These are phyloP conservation scores for Pisolithus tinctorius DNA, from an alignment of 768 basidiomycete species.

Conservation along the genomic window DNA sequence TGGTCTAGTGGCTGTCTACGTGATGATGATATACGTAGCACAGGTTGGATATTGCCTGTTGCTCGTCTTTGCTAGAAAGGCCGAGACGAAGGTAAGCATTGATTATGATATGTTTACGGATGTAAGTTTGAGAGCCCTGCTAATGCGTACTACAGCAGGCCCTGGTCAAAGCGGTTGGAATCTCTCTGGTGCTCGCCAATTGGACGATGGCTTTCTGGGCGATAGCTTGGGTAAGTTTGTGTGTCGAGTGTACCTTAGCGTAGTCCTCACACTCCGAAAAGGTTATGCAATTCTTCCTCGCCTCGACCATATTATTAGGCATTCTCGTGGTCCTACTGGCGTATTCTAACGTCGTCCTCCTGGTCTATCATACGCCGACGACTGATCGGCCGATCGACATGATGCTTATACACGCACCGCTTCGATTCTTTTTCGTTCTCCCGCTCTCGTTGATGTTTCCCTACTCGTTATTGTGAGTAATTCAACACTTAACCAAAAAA, in stretches of 20 bases:
- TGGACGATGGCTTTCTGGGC: slow-evolving; percentile 79
- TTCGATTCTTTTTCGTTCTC: slow-evolving; percentile 64
- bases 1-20: slow-evolving; percentile 50
- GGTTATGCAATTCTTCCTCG: slow-evolving; percentile 72
- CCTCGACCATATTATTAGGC: slow-evolving; percentile 67
- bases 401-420: slow-evolving; percentile 80
- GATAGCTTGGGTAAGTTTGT: slow-evolving; percentile 59
- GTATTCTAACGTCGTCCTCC: slow-evolving; percentile 73
- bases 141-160: slow-evolving; percentile 39
- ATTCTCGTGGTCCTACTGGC: slow-evolving; percentile 63
- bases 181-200: slow-evolving; percentile 70
- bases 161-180: slow-evolving; percentile 72
- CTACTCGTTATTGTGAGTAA: slow-evolving; percentile 48
- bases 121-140: neutral
- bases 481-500: neutral
- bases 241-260: neutral
- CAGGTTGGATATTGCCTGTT: slow-evolving; percentile 82
- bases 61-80: slow-evolving; percentile 61
- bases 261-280: slow-evolving; percentile 17
- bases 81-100: slow-evolving; percentile 68
- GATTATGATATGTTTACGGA: neutral
- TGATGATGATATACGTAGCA: slow-evolving; percentile 51
- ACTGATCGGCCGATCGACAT: slow-evolving; percentile 63
- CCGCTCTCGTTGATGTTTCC: slow-evolving; percentile 39
- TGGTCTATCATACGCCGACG: slow-evolving; percentile 64